These are phyloP conservation scores for Edaphochlamys debaryana DNA, from an alignment of 139 green algal species.

Conservation along the genomic window DNA sequence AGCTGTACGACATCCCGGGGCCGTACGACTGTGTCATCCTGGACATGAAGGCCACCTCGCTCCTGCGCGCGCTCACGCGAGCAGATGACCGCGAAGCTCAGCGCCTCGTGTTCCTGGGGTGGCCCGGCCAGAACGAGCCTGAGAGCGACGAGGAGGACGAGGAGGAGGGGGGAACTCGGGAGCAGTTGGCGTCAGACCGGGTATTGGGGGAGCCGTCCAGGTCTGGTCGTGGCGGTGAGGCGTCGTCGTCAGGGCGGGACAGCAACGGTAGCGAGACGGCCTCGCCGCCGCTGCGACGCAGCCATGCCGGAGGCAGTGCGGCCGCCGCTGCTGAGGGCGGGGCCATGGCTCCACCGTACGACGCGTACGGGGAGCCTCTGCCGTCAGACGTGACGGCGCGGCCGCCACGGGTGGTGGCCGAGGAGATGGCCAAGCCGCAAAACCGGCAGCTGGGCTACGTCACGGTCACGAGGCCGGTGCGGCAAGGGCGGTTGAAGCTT, in stretches of 20 bases:
- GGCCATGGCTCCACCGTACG: neutral
- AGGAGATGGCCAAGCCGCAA: constrained; percentile 40
- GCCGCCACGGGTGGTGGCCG: constrained; percentile 42
- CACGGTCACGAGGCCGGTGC: constrained; percentile 75
- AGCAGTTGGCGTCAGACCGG: too few species aligned
- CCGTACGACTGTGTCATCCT: constrained; percentile 68
- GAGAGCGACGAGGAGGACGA: constrained; percentile 41
- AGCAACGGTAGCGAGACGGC: neutral
- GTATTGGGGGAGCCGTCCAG: too few species aligned
- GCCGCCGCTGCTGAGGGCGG: neutral
- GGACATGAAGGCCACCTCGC: constrained; percentile 57
- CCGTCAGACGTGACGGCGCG: constrained; percentile 36
- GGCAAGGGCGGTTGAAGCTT: constrained; percentile 73
- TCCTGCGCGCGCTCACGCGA: constrained; percentile 67
- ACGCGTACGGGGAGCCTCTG: constrained; percentile 27
- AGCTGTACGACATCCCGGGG: constrained; percentile 24
- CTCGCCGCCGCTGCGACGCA: neutral
- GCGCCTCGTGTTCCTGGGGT: constrained; percentile 71
- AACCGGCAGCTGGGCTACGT: constrained; percentile 72
- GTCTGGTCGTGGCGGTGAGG: neutral
- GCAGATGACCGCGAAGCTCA: constrained; percentile 54
- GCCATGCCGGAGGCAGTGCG: neutral
- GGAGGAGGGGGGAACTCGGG: neutral
- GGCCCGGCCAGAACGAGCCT: constrained; percentile 63
- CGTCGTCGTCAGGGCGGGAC: too few species aligned